Evolutionary conservation across 371 early-diverging fungal genomes (phyloP).

Genomic region (Basidiobolus meristosporus): DNA sequence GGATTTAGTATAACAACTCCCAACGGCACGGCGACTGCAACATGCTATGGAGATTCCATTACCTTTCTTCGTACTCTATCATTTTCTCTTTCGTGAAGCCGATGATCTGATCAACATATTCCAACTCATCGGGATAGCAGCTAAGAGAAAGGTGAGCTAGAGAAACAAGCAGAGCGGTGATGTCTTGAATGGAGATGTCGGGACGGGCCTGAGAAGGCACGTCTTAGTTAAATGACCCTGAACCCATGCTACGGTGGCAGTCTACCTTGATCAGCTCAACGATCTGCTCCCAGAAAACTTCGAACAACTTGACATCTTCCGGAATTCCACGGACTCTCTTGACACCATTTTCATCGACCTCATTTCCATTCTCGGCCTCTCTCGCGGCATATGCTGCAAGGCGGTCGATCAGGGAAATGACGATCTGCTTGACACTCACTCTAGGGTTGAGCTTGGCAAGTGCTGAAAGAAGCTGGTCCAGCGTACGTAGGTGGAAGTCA

Average conservation of each 20-base stretch:
- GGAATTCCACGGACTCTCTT: constrained; percentile 44
- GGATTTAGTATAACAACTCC: background rate
- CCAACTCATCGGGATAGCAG: constrained; percentile 75
- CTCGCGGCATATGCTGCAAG: constrained; percentile 61
- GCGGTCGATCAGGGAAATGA: constrained; percentile 82
- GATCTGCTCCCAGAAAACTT: constrained; percentile 88
- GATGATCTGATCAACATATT: constrained; percentile 73
- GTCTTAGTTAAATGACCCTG: background rate
- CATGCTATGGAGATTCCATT: background rate
- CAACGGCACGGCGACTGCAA: background rate
- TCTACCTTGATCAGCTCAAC: constrained; percentile 67
- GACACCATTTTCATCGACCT: constrained; percentile 7
- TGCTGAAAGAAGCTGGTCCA: constrained; percentile 73
- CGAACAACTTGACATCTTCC: constrained; percentile 71
- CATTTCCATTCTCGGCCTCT: constrained; percentile 23
- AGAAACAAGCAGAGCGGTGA: constrained; percentile 68
- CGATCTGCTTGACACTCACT: constrained; percentile 86
- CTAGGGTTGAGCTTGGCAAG: constrained; percentile 74
- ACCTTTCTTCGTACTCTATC: constrained; percentile 19
- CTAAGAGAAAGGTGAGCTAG: constrained; percentile 74
- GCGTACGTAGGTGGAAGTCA: constrained; percentile 82
- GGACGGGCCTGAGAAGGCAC: constrained; percentile 40
- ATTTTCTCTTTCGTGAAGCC: constrained; percentile 55
- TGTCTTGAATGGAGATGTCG: constrained; percentile 77
- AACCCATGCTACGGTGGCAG: background rate